Conservation (phyloP, 345 rosid genomes). For the Brassica nigra region DNA sequence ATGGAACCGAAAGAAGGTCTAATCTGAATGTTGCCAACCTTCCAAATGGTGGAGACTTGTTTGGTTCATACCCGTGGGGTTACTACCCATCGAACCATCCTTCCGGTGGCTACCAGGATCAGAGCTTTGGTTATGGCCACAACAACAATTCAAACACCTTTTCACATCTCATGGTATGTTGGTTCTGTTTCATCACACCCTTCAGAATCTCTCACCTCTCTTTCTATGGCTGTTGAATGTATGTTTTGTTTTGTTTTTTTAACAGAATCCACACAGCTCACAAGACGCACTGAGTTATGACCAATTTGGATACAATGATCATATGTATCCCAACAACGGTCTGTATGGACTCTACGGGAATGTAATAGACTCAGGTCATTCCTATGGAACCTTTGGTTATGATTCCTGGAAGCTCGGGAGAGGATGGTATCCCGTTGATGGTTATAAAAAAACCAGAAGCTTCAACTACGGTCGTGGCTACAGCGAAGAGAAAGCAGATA, state of each 20-base stretch:
- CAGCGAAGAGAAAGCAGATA: constrained; percentile 65
- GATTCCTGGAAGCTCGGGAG: constrained; percentile 62
- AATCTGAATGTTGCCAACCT: constrained; percentile 25
- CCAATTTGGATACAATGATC: constrained; percentile 52
- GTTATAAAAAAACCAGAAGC: constrained; percentile 54
- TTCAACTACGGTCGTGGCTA: constrained; percentile 45
- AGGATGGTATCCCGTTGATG: constrained; percentile 65
- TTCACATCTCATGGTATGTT: constrained; percentile 55
- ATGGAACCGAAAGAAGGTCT: constrained; percentile 35
- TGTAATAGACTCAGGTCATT: constrained; percentile 48
- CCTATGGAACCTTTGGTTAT: constrained; percentile 56
- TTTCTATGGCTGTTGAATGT: not conserved
- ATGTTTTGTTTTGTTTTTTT: not conserved
- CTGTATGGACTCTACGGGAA: constrained; percentile 61
- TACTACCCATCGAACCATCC: constrained; percentile 39
- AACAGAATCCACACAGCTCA: constrained; percentile 52
- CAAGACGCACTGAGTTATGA: constrained; percentile 49
- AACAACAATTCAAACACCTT: constrained; percentile 40
- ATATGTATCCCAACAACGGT: constrained; percentile 52
- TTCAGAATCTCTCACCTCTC: constrained; percentile 1
- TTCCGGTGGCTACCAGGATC: constrained; percentile 46
- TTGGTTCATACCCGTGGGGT: constrained; percentile 50
- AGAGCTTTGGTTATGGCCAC: constrained; percentile 50
- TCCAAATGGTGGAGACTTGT: constrained; percentile 41
- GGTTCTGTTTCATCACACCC: not conserved